Conservation (phyloP, 768 basidiomycete genomes). For the Tulasnella sp. region DNA sequence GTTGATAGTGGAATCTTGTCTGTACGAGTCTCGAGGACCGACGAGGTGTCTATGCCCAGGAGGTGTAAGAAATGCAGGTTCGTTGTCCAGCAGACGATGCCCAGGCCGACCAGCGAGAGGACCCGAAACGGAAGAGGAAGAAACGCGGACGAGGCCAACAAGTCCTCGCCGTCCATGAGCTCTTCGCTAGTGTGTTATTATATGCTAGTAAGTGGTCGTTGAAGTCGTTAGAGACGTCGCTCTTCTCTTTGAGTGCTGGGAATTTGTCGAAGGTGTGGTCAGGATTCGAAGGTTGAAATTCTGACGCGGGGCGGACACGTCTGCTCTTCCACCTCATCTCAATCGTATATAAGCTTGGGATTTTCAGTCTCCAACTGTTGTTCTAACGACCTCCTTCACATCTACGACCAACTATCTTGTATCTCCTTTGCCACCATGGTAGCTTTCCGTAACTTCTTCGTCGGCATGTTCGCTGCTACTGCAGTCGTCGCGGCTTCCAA, state of each 20-base stretch:
- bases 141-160: constrained; percentile 29
- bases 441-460: constrained; percentile 51
- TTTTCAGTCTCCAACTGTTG: not conserved
- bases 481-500: constrained; percentile 55
- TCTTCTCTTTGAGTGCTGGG: not conserved
- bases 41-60: constrained; percentile 71
- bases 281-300: constrained; percentile 13
- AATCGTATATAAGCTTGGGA: not conserved
- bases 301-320: constrained; percentile 16
- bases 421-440: constrained; percentile 14
- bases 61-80: constrained; percentile 84
- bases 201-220: constrained; percentile 1
- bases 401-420: constrained; percentile 8
- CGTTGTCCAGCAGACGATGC: constrained; percentile 87
- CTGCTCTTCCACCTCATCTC: constrained; percentile 17
- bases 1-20: constrained; percentile 33
- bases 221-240: not conserved
- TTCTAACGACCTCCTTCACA: not conserved
- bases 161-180: constrained; percentile 28
- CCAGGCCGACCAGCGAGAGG: constrained; percentile 73
- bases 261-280: not conserved
- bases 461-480: constrained; percentile 25
- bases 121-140: constrained; percentile 93
- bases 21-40: constrained; percentile 64
- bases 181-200: not conserved